These are phyloP conservation scores for Corymbia citriodora DNA, from an alignment of 441 rosid genomes.

Conservation along the genomic window DNA sequence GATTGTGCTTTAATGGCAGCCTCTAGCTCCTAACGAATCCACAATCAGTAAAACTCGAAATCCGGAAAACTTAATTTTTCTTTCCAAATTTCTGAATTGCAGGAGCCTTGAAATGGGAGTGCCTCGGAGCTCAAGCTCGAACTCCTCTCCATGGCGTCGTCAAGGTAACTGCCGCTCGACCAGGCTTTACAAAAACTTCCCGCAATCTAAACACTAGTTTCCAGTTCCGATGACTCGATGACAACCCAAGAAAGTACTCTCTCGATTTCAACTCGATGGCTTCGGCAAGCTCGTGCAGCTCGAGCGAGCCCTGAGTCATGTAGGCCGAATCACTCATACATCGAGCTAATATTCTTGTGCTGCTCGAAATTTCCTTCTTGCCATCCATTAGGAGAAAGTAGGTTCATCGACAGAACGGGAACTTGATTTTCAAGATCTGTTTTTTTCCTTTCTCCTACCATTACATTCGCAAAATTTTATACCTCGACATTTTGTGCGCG, in stretches of 20 bases:
- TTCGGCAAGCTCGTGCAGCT: neutral
- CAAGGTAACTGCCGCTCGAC: neutral
- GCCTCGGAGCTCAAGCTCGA: neutral
- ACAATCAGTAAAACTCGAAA: neutral
- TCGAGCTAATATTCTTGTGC: neutral
- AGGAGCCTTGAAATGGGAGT: neutral
- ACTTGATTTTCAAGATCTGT: neutral
- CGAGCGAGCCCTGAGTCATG: neutral
- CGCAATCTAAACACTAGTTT: neutral
- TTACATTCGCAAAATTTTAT: neutral
- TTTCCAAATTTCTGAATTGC: neutral
- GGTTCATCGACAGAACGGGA: neutral
- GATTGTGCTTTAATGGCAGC: neutral
- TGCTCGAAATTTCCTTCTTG: neutral
- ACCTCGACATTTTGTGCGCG: neutral
- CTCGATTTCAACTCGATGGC: neutral
- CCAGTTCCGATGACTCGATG: neutral
- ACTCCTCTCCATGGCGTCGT: neutral
- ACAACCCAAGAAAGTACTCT: neutral
- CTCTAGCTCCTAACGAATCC: neutral
- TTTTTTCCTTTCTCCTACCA: neutral
- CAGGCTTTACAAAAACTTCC: neutral
- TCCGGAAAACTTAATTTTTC: neutral
- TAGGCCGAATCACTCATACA: neutral
- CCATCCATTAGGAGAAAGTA: neutral